Evolutionary conservation across 2,329 filamentous ascomycete genomes (phyloP).

Genomic region (Aspergillus fructus): DNA sequence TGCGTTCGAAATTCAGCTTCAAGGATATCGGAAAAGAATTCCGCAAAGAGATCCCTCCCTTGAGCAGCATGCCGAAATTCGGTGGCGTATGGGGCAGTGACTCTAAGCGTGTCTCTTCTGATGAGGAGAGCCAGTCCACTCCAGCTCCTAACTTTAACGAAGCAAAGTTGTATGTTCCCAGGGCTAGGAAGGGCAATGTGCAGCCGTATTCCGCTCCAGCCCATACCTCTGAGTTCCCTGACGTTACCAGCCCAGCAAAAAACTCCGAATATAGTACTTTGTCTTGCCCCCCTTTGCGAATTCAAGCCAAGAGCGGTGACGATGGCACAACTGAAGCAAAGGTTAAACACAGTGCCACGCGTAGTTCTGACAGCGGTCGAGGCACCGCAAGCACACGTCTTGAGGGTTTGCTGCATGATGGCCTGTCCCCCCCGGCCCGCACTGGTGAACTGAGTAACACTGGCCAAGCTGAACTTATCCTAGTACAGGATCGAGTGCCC

Average conservation of each 20-base stretch:
- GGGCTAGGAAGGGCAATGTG: conserved; percentile 6
- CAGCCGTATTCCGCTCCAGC: conserved; percentile 18
- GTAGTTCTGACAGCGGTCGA: neutral
- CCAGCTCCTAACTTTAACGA: conserved; percentile 9
- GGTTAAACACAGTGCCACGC: conserved; percentile 7
- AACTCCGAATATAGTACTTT: neutral
- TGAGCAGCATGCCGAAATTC: conserved; percentile 13
- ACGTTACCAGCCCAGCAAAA: conserved; percentile 1
- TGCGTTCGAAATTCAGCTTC: conserved; percentile 31
- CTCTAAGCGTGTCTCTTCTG: neutral
- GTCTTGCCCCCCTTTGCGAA: conserved; percentile 5
- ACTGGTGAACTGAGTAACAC: conserved; percentile 16
- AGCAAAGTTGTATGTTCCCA: conserved; percentile 19
- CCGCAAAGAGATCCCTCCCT: conserved; percentile 14
- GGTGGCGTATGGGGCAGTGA: neutral
- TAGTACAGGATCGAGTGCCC: conserved; percentile 5
- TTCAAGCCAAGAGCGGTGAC: neutral
- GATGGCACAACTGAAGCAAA: neutral
- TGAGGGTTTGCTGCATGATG: conserved; percentile 14
- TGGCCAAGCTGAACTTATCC: conserved; percentile 15
- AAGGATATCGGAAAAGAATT: conserved; percentile 30
- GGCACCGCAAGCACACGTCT: conserved; percentile 2
- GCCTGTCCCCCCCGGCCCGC: conserved; percentile 19
- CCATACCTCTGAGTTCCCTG: conserved; percentile 4
- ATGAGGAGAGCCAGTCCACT: neutral